phyloP scores from a whole-genome alignment of 306 rosid species.

The barrel medic (Medicago truncatula) region MtrunA17r5.0-ANR NC_053044.1:57282001-57282500 shows the following conservation, averaged over 20 bases:
- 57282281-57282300: not conserved
- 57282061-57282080: slow-evolving; percentile 24
- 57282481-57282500: slow-evolving; percentile 23
- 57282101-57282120: slow-evolving; percentile 18
- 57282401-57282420: not conserved
- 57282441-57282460: slow-evolving; percentile 36
- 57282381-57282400: slow-evolving; percentile 4
- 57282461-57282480: slow-evolving; percentile 3
- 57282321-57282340: slow-evolving; percentile 5
- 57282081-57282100: slow-evolving; percentile 25
- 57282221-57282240: slow-evolving; percentile 14
- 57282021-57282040: slow-evolving; percentile 38
- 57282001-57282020: slow-evolving; percentile 88
- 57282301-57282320: slow-evolving; percentile 1
- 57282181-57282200: slow-evolving; percentile 18
- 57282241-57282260: slow-evolving; percentile 22
- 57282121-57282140: slow-evolving; percentile 15
- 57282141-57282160: slow-evolving; percentile 21
- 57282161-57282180: slow-evolving; percentile 19
- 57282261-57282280: slow-evolving; percentile 17
- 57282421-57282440: slow-evolving; percentile 9
- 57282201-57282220: slow-evolving; percentile 25
- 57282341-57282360: slow-evolving; percentile 9
- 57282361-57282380: slow-evolving; percentile 22
- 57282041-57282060: slow-evolving; percentile 24